phyloP scores from a whole-genome alignment of 768 basidiomycete genomes.

The Calvatia gigantea region DNA sequence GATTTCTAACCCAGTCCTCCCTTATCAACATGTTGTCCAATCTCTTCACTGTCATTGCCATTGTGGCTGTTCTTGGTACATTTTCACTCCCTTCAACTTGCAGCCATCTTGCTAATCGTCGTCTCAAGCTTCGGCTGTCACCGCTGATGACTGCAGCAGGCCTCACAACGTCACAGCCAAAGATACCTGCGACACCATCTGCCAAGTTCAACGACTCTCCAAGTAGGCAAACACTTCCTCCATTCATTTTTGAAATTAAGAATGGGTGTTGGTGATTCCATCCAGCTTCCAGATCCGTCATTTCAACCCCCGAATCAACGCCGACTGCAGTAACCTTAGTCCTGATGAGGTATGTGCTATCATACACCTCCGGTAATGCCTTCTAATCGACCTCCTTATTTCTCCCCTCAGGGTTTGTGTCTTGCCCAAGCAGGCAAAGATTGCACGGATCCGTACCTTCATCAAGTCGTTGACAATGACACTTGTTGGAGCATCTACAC shows the following conservation, averaged over 20 bases:
- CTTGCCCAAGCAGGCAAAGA: background rate
- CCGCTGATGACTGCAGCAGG: background rate
- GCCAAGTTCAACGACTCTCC: background rate
- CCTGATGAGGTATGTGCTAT: background rate
- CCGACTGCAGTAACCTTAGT: background rate
- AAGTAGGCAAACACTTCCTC: background rate
- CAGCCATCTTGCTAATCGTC: background rate
- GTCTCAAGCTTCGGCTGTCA: background rate
- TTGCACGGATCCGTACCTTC: background rate
- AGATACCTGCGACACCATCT: slow-evolving; percentile 1
- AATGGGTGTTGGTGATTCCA: background rate
- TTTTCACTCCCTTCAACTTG: background rate
- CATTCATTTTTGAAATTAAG: background rate
- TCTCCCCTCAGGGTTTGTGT: background rate
- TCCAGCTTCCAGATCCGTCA: background rate
- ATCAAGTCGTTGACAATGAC: background rate
- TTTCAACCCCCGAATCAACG: background rate
- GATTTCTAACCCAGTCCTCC: background rate
- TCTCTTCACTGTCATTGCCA: background rate
- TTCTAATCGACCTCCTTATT: background rate
- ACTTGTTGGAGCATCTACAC: background rate
- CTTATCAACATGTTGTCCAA: background rate
- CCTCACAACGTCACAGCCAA: background rate
- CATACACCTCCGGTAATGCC: too few species aligned
- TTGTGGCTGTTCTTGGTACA: background rate